Evolutionary conservation across 768 basidiomycete genomes (phyloP).

Genomic region (Leccinum subtestaceum): DNA sequence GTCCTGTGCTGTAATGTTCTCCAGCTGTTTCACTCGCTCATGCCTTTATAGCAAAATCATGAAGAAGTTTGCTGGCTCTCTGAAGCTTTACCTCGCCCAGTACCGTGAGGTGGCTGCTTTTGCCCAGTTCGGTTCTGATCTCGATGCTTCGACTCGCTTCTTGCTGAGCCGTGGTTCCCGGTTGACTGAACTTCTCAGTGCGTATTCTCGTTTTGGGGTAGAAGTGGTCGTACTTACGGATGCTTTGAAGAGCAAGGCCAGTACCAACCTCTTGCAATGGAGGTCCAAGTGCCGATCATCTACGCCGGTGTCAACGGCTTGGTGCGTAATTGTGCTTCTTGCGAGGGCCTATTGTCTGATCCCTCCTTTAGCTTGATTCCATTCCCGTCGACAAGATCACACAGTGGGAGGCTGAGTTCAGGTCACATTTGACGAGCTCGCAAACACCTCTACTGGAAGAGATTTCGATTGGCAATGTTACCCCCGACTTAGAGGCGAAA

Average conservation of each 20-base stretch:
- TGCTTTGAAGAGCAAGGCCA: constrained; percentile 84
- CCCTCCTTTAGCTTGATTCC: constrained; percentile 67
- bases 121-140: constrained; percentile 99
- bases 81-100: constrained; percentile 99
- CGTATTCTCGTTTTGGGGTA: constrained; percentile 19
- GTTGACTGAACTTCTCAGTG: constrained; percentile 93
- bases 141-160: constrained; percentile 99
- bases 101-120: constrained; percentile 99
- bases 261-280: constrained; percentile 92
- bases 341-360: not conserved
- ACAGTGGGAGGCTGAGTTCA: constrained; percentile 91
- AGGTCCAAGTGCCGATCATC: constrained; percentile 97
- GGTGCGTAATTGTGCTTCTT: constrained; percentile 41
- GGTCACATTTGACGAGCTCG: constrained; percentile 73
- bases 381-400: constrained; percentile 95
- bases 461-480: constrained; percentile 80
- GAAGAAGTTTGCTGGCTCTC: constrained; percentile 99
- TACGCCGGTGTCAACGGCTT: constrained; percentile 99
- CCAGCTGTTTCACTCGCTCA: not conserved
- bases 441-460: constrained; percentile 78
- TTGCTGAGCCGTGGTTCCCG: constrained; percentile 96
- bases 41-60: constrained; percentile 76
- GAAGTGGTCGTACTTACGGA: constrained; percentile 9
- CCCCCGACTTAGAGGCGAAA: constrained; percentile 86
- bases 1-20: constrained; percentile 25